Evolutionary conservation across 2,329 filamentous ascomycete genomes (phyloP), one percentile per base, ranked within the genome.

Genomic region (Aspergillus tubingensis): DNA sequence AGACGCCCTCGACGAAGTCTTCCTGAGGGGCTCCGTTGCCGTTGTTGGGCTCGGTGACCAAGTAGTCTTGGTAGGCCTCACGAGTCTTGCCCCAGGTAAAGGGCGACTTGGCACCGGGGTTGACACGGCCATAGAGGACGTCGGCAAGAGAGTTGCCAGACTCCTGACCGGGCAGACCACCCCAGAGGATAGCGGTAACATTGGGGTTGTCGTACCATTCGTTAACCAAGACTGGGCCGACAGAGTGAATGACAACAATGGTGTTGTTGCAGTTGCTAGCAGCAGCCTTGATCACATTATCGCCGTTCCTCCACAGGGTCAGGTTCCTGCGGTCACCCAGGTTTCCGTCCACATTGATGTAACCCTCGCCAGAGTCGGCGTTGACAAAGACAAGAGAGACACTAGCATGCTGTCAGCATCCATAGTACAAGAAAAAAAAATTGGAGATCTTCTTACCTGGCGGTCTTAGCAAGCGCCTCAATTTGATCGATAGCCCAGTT

Each of bases 301-400:
- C 92, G 43, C 91, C 93, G 60, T 88, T 84, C 62, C 88, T 83
- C 94, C 94, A 98, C 0, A 96, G 82, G 0, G 92, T 96, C 39
- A 99, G 82, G 78, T 99, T 97, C 70, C 93, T 92, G 56, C 95
- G 89, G 75, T 98, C 94, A 60, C 95, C 95, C 61, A 83, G 81
- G 74, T 97, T 97, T 57, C 86, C 89, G 64, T 93, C 94, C 1
- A 96, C 85, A 27, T 79, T 83, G 70, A 98, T 92, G 78, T 86
- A 97, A 5, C 91, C 92, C 77, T 98, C 95, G 56, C 94, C 94
- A 3, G 89, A 86, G 72, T 93, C 84, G 13, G 92, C 88, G 67
- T 96, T 96, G 70, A 91, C 93, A 69, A 98, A 98, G 10, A 97
- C 92, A 44, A 99, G 84, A 21, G 84, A 80, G 23, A 83, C 81